Evolutionary conservation across 2,329 filamentous ascomycete species (phyloP), one percentile per base, ranked within the genome.

Genomic region (Microascus cirrosus): DNA sequence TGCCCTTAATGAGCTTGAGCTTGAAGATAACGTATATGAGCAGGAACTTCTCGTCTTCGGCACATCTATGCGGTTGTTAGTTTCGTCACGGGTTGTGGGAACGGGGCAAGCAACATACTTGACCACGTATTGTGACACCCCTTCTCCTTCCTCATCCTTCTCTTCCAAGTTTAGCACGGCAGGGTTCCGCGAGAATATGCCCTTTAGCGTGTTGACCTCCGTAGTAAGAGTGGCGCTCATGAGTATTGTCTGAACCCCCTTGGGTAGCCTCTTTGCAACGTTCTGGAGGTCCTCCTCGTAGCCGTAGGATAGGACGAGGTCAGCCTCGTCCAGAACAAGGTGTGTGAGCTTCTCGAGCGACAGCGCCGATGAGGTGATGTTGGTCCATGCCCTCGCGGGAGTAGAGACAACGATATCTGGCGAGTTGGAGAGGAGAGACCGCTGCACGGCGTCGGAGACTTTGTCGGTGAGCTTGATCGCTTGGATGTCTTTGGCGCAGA

Each of bases 31-130:
- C 75, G 62, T 80, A 80, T 48, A 78, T 74, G 56, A 99, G 74
- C 42, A 99, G 74, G 67, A 97, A 99, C 69, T 99, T 99, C 66
- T 97, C 94, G 63, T 97, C 93, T 72, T 99, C 94, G n/a, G 83
- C 90, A 64, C 91, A 95, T 68, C 83, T 87, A 25, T 22, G 52
- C 36, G 54, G 8, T 4, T 50, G 45, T 57, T 65, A 53, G 65
- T 61, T 24, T 24, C 8, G 45, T 50, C 2, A 50, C n/a, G n/a
- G 11, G 20, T 22, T 50, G 45, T n/a, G 39, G 15, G n/a, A 18
- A 45, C 39, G 50, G n/a, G n/a, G 54, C 12, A 25, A 53, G 50
- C 15, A 59, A 66, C 78, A 62, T 73, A 87, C 80, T 86, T 90
- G 62, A 96, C 88, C 34, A 92, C 84, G 67, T 91, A 96, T 73